phyloP scores from a whole-genome alignment of 1,284 basidiomycete genomes.

The Testicularia cyperi region DNA sequence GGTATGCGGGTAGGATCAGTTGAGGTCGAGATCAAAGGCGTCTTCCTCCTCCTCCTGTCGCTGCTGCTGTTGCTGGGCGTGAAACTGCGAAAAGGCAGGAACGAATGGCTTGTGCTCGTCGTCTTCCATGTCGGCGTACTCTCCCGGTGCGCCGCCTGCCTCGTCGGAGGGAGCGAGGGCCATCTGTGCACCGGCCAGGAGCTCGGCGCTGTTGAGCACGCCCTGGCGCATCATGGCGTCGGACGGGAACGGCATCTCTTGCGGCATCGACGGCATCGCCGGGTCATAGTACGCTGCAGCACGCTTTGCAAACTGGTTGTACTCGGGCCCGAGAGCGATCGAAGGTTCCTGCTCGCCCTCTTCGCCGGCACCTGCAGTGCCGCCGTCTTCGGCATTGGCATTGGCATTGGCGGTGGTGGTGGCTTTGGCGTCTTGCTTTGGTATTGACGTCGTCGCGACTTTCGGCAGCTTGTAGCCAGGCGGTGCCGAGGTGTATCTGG shows the following conservation, averaged over 20 bases:
- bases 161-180: slow-evolving; percentile 16
- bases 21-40: slow-evolving; percentile 50
- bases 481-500: slow-evolving; percentile 45
- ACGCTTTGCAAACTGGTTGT: slow-evolving; percentile 40
- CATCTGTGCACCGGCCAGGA: slow-evolving; percentile 24
- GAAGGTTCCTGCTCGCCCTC: background rate
- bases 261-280: slow-evolving; percentile 45
- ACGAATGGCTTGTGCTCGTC: slow-evolving; percentile 6
- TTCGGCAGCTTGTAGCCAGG: slow-evolving; percentile 40
- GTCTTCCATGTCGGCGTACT: slow-evolving; percentile 10
- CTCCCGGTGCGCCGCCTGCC: no score
- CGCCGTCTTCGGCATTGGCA: slow-evolving; percentile 3
- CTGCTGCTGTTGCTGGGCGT: slow-evolving; percentile 17
- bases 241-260: slow-evolving; percentile 49
- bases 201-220: slow-evolving; percentile 39
- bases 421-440: background rate
- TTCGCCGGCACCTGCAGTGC: no score
- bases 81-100: slow-evolving; percentile 18
- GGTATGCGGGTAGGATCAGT: slow-evolving; percentile 20
- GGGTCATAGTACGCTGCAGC: slow-evolving; percentile 51
- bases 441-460: background rate
- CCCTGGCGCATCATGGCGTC: slow-evolving; percentile 51
- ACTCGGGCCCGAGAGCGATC: slow-evolving; percentile 24
- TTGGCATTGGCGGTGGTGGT: background rate
- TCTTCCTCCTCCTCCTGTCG: slow-evolving; percentile 42